Evolutionary conservation across 805 yeast species (phyloP).

Genomic region (Metschnikowia cubensis): DNA sequence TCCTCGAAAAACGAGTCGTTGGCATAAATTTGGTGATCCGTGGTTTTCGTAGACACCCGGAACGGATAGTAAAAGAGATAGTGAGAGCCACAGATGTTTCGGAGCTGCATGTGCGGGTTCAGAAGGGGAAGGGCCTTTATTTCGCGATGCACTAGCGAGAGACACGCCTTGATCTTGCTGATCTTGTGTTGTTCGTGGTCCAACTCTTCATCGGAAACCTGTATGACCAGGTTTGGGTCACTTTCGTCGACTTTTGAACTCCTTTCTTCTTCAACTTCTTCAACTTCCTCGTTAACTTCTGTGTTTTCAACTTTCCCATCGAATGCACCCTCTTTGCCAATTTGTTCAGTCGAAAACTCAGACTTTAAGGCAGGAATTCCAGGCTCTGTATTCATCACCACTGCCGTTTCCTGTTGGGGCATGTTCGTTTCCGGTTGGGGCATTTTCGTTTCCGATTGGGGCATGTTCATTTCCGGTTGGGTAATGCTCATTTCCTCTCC

Average conservation of each 20-base stretch:
- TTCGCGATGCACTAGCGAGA: constrained; percentile 3
- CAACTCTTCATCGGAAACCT: background rate
- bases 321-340: background rate
- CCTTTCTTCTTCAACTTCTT: background rate
- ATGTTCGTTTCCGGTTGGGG: no score
- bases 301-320: no score
- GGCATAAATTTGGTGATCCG: constrained; percentile 19
- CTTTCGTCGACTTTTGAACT: background rate
- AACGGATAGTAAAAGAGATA: constrained; percentile 78
- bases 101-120: constrained; percentile 76
- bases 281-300: no score
- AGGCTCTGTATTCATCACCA: no score
- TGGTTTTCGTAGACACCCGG: background rate
- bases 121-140: constrained; percentile 31
- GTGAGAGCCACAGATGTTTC: constrained; percentile 84
- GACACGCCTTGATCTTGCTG: background rate
- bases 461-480: no score
- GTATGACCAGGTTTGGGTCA: background rate
- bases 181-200: background rate
- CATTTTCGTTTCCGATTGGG: no score
- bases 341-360: no score
- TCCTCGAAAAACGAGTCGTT: constrained; percentile 30
- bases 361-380: no score
- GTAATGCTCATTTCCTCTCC: no score
- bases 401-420: no score